Base-by-base conservation (phyloP, 2,329 filamentous ascomycete genomes). In the Ceratocystis destructans region DNA sequence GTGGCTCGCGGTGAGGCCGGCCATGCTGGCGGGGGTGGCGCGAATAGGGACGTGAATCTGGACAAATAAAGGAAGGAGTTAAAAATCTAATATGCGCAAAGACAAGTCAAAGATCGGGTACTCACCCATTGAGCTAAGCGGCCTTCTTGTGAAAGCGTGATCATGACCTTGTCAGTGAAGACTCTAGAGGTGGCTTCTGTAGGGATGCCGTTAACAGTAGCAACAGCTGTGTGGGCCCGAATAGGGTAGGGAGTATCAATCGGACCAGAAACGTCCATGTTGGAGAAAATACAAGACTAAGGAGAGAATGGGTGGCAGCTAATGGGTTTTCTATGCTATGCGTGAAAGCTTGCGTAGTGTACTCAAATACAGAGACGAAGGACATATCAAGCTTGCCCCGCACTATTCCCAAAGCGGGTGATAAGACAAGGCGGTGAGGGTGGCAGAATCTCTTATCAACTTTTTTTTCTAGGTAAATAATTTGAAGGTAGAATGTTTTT, bases 51-150 rank as follows among this genome's bases (percentile, higher is more conserved):
- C 88, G 78, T 94, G 88, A 22, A 91, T 82, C 87, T 91, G 53
- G 5, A 48, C 17, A 25, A 3, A 59, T 2, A 17, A 44, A 17
- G 25, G n/a, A 44, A 33, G 31, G 15, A 22, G 45, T 62, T 62
- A 59, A 15, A 63, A 63, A 25, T 22, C 37, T 25, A 15, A 4
- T 8, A 64, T 15, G n/a, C 46, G 28, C 17, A 33, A 25, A 55
- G 17, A 61, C 12, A 45, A 31, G 15, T 8, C 15, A 44, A 10
- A 55, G 4, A 28, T 46, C n/a, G 37, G 10, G n/a, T 2, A 73
- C 78, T 65, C 79, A 96, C 91, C 94, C 94, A 99, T 80, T 97
- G 94, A 22, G 89, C 88, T 61, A 97, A 77, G 68, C 87, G 83
- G 5, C 92, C 93, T 69, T 87, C 83, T 77, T 97, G 94, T 0